phyloP scores from a whole-genome alignment of 805 yeast genomes.

The Lipomyces kockii region DNA sequence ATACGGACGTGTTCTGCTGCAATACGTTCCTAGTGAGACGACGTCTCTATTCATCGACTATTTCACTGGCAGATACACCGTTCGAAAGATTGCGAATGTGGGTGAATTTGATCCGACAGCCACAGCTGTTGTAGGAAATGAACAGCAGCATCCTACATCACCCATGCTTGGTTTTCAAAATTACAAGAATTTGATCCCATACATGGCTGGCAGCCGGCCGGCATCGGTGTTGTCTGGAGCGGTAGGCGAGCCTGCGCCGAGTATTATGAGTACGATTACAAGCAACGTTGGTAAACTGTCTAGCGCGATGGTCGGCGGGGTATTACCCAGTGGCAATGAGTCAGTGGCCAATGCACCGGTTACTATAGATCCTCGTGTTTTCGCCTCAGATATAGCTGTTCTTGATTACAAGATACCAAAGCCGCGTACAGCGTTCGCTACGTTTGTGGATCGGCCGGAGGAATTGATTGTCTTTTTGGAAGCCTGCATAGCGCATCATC shows the following conservation, averaged over 20 bases:
- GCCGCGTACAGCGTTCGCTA: conserved; percentile 83
- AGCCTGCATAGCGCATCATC: conserved; percentile 54
- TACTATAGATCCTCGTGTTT: conserved; percentile 7
- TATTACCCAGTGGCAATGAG: conserved; percentile 5
- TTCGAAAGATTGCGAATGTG: conserved; percentile 41
- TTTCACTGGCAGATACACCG: conserved; percentile 81
- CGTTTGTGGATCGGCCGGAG: conserved; percentile 82
- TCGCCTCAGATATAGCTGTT: neutral
- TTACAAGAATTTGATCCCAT: conserved; percentile 30
- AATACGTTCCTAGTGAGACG: conserved; percentile 74
- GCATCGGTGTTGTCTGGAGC: conserved; percentile 27
- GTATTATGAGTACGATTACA: conserved; percentile 29
- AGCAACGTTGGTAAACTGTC: conserved; percentile 26
- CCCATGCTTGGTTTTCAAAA: conserved; percentile 19
- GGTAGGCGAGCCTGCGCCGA: conserved; percentile 19
- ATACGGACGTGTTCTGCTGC: conserved; percentile 67
- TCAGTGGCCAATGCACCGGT: neutral
- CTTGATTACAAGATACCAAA: conserved; percentile 84
- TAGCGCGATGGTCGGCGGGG: conserved; percentile 22
- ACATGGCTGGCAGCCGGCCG: conserved; percentile 31
- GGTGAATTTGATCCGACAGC: conserved; percentile 22
- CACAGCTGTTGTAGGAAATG: neutral
- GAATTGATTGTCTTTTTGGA: conserved; percentile 92
- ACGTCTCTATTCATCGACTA: conserved; percentile 82
- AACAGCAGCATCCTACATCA: conserved; percentile 17